A percentile compares a stretch with the other conserved stretches of the same genome.
phyloP scores from a whole-genome alignment of 495 filamentous ascomycete genomes.

The Cudoniella acicularis region DNA sequence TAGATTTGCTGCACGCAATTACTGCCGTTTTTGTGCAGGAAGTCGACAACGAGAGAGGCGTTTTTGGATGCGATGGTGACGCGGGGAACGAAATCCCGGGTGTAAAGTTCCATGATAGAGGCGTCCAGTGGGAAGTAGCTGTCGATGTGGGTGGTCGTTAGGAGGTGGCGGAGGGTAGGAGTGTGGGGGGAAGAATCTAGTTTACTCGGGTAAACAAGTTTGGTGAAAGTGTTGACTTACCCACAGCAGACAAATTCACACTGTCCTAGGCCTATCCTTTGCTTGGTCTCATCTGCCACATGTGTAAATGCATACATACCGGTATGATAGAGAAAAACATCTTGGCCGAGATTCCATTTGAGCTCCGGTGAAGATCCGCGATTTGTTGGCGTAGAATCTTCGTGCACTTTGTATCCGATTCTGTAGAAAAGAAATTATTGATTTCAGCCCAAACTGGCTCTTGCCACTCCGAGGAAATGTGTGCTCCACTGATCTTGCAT shows the following conservation, averaged over 20 bases:
- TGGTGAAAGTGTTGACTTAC: background rate
- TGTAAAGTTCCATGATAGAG: background rate
- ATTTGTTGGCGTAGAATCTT: background rate
- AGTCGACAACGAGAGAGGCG: slow-evolving; percentile 51
- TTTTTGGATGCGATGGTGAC: slow-evolving; percentile 68
- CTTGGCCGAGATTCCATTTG: slow-evolving; percentile 6
- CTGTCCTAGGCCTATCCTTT: too few relatives aligned
- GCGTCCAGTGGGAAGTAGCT: background rate
- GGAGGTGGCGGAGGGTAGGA: background rate
- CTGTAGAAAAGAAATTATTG: background rate
- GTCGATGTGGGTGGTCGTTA: background rate
- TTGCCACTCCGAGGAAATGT: background rate
- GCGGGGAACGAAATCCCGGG: slow-evolving; percentile 73
- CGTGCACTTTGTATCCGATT: background rate
- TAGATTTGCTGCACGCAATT: slow-evolving; percentile 69
- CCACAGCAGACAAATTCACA: slow-evolving; percentile 3
- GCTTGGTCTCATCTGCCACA: slow-evolving; percentile 11
- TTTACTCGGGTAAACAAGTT: background rate
- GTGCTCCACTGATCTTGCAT: background rate
- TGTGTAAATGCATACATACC: slow-evolving; percentile 44
- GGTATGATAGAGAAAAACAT: slow-evolving; percentile 42
- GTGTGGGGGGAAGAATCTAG: background rate
- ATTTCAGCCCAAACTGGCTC: background rate
- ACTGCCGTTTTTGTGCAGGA: slow-evolving; percentile 14
- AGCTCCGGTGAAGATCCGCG: background rate